These are phyloP conservation scores for Calonectria crousiana DNA, from an alignment of 2,329 filamentous ascomycete species.

Conservation along the genomic window DNA sequence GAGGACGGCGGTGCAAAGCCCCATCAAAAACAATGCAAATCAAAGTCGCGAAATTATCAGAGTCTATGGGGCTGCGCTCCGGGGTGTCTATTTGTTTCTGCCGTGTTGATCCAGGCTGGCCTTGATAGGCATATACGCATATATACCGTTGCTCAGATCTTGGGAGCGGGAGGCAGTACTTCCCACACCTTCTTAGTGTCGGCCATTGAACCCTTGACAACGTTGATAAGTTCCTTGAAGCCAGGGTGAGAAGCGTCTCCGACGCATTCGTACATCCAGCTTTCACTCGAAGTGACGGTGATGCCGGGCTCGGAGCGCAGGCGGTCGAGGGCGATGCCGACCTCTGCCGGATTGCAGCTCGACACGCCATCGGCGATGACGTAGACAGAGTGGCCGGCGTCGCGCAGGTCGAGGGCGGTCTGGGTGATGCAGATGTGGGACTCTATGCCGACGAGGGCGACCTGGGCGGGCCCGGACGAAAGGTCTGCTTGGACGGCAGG, in stretches of 20 bases:
- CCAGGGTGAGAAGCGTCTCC: slow-evolving; percentile 80
- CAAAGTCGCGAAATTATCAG: slow-evolving; percentile 13
- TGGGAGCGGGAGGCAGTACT: slow-evolving; percentile 69
- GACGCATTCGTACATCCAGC: slow-evolving; percentile 89
- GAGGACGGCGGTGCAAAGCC: not conserved
- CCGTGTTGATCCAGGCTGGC: not conserved
- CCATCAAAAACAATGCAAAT: slow-evolving; percentile 25
- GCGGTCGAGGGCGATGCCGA: slow-evolving; percentile 81
- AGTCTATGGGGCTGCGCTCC: not conserved
- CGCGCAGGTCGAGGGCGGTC: slow-evolving; percentile 85
- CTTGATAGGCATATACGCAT: not conserved
- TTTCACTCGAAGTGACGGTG: slow-evolving; percentile 87
- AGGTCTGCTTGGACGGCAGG: slow-evolving; percentile 68
- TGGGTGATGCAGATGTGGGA: slow-evolving; percentile 95
- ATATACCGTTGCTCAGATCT: slow-evolving; percentile 58
- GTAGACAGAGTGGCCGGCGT: slow-evolving; percentile 83
- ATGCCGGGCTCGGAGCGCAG: slow-evolving; percentile 79
- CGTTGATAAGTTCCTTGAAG: slow-evolving; percentile 78
- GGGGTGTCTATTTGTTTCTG: not conserved
- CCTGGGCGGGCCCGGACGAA: slow-evolving; percentile 58
- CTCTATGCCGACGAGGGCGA: slow-evolving; percentile 91
- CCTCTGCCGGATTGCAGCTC: slow-evolving; percentile 86
- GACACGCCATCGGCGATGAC: slow-evolving; percentile 91
- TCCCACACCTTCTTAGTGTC: slow-evolving; percentile 78
- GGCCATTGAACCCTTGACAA: slow-evolving; percentile 82